Evolutionary conservation across 768 basidiomycete species (phyloP).

Genomic region (Ramaria rubella): DNA sequence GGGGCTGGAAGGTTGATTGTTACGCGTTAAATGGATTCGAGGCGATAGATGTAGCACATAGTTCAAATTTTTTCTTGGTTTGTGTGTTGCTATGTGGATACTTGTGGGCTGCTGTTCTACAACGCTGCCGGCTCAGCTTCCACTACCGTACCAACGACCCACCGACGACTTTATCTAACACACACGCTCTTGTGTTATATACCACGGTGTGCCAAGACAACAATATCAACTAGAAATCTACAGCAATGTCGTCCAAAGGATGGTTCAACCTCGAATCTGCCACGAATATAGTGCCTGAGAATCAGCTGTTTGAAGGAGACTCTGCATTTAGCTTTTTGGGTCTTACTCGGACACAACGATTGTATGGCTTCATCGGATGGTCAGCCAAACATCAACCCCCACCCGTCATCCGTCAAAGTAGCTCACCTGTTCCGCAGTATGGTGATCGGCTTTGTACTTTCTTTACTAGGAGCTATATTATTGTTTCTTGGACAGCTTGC

Average conservation of each 20-base stretch:
- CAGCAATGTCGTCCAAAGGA: slow-evolving; percentile 41
- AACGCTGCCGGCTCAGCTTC: slow-evolving; percentile 1
- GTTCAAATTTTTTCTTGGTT: background rate
- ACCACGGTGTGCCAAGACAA: background rate
- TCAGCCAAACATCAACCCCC: slow-evolving; percentile 35
- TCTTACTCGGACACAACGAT: slow-evolving; percentile 68
- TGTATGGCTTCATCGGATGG: slow-evolving; percentile 88
- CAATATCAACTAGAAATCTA: background rate
- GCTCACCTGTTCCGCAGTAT: slow-evolving; percentile 40
- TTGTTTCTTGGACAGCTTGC: slow-evolving; percentile 64
- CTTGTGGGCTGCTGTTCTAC: background rate
- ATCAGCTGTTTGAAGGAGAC: slow-evolving; percentile 81
- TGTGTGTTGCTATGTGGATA: background rate
- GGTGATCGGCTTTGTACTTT: slow-evolving; percentile 68
- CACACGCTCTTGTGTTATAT: background rate
- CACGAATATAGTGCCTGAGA: slow-evolving; percentile 58
- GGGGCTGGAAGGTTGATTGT: background rate
- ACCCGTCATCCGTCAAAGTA: slow-evolving; percentile 1
- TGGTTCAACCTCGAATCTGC: slow-evolving; percentile 83
- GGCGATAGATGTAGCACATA: too few species aligned
- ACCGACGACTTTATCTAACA: background rate
- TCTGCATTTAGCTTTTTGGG: slow-evolving; percentile 79
- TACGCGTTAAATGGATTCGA: background rate
- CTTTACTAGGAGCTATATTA: slow-evolving; percentile 70
- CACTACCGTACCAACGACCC: background rate